A percentile compares a stretch with the other conserved stretches of the same genome.
These are phyloP conservation scores for Hyaloperonospora arabidopsidis DNA, from an alignment of 352 stramenopile species.

Conservation along the genomic window DNA sequence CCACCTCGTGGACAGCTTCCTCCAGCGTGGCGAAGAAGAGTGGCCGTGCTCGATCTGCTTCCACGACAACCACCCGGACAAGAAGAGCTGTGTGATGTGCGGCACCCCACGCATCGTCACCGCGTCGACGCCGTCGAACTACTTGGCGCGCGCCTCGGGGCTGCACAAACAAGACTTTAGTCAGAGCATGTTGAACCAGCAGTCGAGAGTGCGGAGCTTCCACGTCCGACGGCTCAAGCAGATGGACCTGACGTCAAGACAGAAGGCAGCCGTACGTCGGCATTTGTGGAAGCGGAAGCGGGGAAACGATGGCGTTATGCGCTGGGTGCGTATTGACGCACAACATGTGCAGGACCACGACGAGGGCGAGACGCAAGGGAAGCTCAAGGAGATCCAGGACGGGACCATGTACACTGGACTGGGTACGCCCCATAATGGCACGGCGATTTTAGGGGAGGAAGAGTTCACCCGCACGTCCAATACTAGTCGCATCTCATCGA, in stretches of 20 bases:
- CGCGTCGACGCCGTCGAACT: conserved; percentile 39
- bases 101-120: conserved; percentile 64
- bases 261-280: conserved; percentile 70
- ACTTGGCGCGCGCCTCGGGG: conserved; percentile 54
- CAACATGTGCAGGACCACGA: conserved; percentile 27
- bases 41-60: conserved; percentile 86
- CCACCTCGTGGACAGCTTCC: conserved; percentile 76
- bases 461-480: conserved; percentile 21
- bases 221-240: conserved; percentile 80
- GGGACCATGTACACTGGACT: conserved; percentile 37
- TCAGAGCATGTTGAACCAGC: conserved; percentile 70
- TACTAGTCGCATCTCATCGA: conserved; percentile 33
- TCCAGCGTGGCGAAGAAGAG: conserved; percentile 70
- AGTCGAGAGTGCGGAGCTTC: conserved; percentile 75
- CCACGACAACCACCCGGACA: conserved; percentile 81
- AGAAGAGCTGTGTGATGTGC: conserved; percentile 78
- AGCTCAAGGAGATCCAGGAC: conserved; percentile 19
- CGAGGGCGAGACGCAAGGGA: conserved; percentile 14
- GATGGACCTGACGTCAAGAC: conserved; percentile 72
- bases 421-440: conserved; percentile 39
- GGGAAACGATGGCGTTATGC: conserved; percentile 62
- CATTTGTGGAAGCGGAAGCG: conserved; percentile 73
- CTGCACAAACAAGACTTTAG: conserved; percentile 64
- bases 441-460: conserved; percentile 27
- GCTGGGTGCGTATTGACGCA: conserved; percentile 74